Conservation (phyloP, 768 basidiomycete genomes). For the Baorangia bicolor region DNA sequence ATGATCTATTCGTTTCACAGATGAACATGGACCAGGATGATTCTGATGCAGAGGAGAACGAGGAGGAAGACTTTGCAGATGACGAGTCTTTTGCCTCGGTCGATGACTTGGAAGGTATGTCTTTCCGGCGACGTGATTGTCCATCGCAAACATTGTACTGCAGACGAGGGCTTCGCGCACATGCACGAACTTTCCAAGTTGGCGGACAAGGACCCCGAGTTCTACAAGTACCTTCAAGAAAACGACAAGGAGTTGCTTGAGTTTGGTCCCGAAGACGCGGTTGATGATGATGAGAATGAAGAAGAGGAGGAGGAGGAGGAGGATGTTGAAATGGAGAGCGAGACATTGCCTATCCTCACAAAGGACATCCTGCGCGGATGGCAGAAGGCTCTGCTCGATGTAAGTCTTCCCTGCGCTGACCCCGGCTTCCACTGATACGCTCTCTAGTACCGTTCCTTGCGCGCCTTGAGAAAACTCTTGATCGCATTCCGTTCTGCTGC, state of each 20-base stretch:
- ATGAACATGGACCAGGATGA: conserved; percentile 25
- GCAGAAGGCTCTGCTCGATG: conserved; percentile 89
- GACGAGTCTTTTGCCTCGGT: conserved; percentile 76
- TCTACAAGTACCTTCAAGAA: conserved; percentile 96
- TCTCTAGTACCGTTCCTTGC: conserved; percentile 78
- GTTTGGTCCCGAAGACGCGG: conserved; percentile 56
- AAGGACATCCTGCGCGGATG: conserved; percentile 70
- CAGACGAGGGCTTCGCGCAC: conserved; percentile 75
- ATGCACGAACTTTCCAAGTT: conserved; percentile 81
- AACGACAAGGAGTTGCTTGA: conserved; percentile 91
- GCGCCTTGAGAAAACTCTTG: conserved; percentile 78
- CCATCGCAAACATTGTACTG: not conserved
- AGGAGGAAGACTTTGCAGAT: conserved; percentile 43
- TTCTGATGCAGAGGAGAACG: conserved; percentile 41
- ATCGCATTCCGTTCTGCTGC: conserved; percentile 91
- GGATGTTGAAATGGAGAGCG: conserved; percentile 43
- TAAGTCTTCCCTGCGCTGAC: conserved; percentile 29
- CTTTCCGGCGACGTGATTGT: not conserved
- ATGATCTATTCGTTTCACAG: conserved; percentile 17
- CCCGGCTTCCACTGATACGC: not conserved
- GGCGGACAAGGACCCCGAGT: conserved; percentile 97
- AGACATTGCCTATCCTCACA: conserved; percentile 56
- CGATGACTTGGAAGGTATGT: conserved; percentile 70
- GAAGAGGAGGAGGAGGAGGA: conserved; percentile 40
- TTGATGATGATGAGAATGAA: conserved; percentile 51